A percentile compares a stretch with the other conserved stretches of the same genome.
phyloP scores from a whole-genome alignment of 495 filamentous ascomycete genomes.

The Aspergillus haitiensis region DNA sequence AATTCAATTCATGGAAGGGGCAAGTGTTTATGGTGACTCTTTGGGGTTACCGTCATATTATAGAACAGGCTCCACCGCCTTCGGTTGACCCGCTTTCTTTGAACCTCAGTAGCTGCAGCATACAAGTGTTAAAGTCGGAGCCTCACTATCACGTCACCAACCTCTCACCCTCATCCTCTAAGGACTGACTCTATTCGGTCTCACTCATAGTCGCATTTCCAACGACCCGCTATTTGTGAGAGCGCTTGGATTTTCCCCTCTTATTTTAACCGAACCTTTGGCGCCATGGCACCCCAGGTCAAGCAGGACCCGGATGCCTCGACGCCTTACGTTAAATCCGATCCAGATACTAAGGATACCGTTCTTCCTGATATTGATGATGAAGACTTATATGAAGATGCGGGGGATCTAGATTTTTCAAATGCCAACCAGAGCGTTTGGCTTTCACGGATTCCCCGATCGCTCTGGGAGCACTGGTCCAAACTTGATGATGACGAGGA shows the following conservation, averaged over 20 bases:
- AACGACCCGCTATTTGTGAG: neutral
- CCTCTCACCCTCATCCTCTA: constrained; percentile 1
- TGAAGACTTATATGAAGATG: constrained; percentile 83
- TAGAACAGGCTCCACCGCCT: constrained; percentile 19
- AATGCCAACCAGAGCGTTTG: constrained; percentile 59
- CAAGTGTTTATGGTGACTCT: too few species aligned
- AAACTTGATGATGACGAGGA: constrained; percentile 59
- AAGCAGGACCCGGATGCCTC: constrained; percentile 43
- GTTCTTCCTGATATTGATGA: constrained; percentile 64
- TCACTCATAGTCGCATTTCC: constrained; percentile 16
- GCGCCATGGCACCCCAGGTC: constrained; percentile 37
- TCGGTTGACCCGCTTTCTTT: constrained; percentile 15
- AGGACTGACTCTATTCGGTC: neutral
- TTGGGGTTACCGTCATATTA: neutral
- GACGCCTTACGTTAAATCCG: constrained; percentile 60
- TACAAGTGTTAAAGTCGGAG: constrained; percentile 6
- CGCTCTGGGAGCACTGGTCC: constrained; percentile 70
- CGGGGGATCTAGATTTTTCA: constrained; percentile 79
- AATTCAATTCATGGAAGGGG: too few species aligned
- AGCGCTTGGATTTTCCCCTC: neutral
- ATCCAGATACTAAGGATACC: constrained; percentile 58
- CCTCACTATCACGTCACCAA: constrained; percentile 20
- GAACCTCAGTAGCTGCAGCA: constrained; percentile 14
- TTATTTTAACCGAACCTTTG: constrained; percentile 1
- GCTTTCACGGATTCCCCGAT: constrained; percentile 73